Evolutionary conservation across 2,329 filamentous ascomycete species (phyloP).

Genomic region (Sporothrix euskadiensis): DNA sequence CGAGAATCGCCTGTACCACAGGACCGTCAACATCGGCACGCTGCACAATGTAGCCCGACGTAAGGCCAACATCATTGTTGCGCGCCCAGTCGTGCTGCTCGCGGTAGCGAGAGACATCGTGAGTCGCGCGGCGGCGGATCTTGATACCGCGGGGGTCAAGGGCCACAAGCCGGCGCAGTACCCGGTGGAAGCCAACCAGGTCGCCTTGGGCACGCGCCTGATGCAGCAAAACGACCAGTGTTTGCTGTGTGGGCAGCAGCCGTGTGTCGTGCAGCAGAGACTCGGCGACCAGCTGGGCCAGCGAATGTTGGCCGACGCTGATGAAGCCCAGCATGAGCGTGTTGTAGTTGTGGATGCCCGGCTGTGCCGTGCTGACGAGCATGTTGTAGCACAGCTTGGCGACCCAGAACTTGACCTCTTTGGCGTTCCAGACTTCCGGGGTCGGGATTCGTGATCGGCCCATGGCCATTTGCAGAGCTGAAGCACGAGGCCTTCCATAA

Average conservation of each 20-base stretch:
- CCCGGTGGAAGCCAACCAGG: constrained; percentile 46
- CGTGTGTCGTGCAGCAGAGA: constrained; percentile 50
- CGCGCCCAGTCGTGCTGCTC: constrained; percentile 37
- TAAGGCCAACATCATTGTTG: constrained; percentile 32
- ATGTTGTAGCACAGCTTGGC: constrained; percentile 65
- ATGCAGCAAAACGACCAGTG: constrained; percentile 51
- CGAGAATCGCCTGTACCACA: constrained; percentile 50
- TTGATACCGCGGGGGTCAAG: constrained; percentile 46
- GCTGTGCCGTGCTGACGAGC: constrained; percentile 60
- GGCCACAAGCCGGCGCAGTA: constrained; percentile 50
- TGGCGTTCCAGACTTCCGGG: constrained; percentile 20
- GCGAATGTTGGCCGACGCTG: constrained; percentile 48
- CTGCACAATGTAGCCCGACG: constrained; percentile 44
- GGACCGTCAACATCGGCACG: constrained; percentile 43
- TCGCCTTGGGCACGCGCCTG: constrained; percentile 51
- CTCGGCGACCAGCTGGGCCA: constrained; percentile 56
- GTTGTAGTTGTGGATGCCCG: constrained; percentile 70
- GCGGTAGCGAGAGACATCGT: constrained; percentile 30
- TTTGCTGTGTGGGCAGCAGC: constrained; percentile 51
- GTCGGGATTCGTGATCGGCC: not conserved
- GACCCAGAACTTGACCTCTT: constrained; percentile 32
- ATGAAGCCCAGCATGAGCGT: constrained; percentile 67
- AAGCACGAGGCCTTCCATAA: not conserved
- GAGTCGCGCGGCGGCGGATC: constrained; percentile 35
- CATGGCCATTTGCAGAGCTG: not conserved